phyloP scores from a whole-genome alignment of 202 grass and related monocot genomes.

The Setaria italica region DNA sequence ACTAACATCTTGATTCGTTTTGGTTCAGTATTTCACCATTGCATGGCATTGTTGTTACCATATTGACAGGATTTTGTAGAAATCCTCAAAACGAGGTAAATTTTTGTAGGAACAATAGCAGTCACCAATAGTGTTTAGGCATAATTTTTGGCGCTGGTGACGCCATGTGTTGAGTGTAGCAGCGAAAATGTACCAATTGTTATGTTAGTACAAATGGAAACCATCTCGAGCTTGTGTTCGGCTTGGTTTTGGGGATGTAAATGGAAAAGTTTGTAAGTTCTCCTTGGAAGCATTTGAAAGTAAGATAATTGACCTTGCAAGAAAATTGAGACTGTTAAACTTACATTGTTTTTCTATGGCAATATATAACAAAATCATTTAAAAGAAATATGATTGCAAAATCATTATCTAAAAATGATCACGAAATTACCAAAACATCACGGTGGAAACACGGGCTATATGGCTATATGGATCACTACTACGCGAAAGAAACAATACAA shows the following conservation, averaged over 20 bases:
- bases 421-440: too few relatives aligned
- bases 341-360: background rate
- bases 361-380: background rate
- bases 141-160: background rate
- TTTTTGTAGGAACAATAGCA: constrained; percentile 1
- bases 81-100: background rate
- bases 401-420: too few relatives aligned
- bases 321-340: background rate
- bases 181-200: background rate
- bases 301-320: background rate
- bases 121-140: background rate
- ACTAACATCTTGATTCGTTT: background rate
- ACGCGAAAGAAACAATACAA: background rate
- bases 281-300: background rate
- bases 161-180: background rate
- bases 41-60: constrained; percentile 1
- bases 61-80: constrained; percentile 11
- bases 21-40: background rate
- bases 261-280: background rate
- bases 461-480: background rate
- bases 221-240: background rate
- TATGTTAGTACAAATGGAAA: background rate
- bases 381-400: background rate
- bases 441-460: background rate
- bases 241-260: background rate